These are phyloP conservation scores for Fusarium sp. DNA, from an alignment of 2,329 filamentous ascomycete species.

Conservation along the genomic window DNA sequence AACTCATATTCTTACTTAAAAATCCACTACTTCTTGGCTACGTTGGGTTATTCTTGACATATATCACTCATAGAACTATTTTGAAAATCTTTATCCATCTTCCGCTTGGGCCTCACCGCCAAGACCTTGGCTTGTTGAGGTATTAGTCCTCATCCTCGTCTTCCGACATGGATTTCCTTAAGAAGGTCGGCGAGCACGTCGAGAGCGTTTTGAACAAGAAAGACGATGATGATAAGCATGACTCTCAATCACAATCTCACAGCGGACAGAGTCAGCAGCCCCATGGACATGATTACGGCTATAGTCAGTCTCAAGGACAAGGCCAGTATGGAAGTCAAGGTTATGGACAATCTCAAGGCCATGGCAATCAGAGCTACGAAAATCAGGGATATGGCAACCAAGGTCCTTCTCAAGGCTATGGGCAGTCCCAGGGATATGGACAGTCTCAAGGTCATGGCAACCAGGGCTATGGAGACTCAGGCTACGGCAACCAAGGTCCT, in stretches of 20 bases:
- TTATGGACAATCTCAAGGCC: neutral
- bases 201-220: slow-evolving; percentile 45
- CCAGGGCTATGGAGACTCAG: neutral
- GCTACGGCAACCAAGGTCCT: neutral
- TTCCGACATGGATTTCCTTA: slow-evolving; percentile 50
- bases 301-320: slow-evolving; percentile 16
- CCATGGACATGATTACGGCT: slow-evolving; percentile 40
- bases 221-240: slow-evolving; percentile 50
- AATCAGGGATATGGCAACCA: neutral
- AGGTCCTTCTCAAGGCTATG: slow-evolving; percentile 38
- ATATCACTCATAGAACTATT: neutral
- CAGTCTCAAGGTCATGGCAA: neutral
- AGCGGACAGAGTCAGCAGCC: slow-evolving; percentile 2
- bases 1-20: slow-evolving; percentile 17
- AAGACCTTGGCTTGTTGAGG: neutral
- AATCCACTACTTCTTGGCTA: slow-evolving; percentile 14
- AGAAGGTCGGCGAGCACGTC: slow-evolving; percentile 41
- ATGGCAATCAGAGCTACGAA: neutral
- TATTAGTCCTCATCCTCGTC: neutral
- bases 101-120: neutral
- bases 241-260: slow-evolving; percentile 53
- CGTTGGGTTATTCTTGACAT: neutral
- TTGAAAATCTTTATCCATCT: neutral
- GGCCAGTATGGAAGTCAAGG: slow-evolving; percentile 5
- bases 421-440: neutral